phyloP scores from a whole-genome alignment of 192 early-diverging fungal genomes.

The Geranomyces michiganensis region DNA sequence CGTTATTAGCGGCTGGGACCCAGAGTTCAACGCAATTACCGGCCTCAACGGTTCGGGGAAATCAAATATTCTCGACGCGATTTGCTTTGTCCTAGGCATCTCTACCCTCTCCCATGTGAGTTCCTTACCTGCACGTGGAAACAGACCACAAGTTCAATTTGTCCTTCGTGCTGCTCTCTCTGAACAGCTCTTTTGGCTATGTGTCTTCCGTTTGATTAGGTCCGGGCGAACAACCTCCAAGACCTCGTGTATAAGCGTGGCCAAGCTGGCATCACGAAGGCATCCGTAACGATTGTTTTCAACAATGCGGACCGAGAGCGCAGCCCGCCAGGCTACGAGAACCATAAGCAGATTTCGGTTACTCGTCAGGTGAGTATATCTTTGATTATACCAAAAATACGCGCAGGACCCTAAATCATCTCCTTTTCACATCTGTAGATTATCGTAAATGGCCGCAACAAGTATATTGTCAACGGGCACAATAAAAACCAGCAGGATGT shows the following conservation, averaged over 20 bases:
- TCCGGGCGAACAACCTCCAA: constrained; percentile 89
- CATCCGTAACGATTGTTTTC: constrained; percentile 95
- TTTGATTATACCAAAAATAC: no score
- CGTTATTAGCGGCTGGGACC: constrained; percentile 97
- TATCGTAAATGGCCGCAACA: constrained; percentile 89
- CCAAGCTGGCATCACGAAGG: constrained; percentile 97
- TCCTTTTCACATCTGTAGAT: constrained; percentile 44
- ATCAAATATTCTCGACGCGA: constrained; percentile 97
- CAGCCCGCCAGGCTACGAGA: constrained; percentile 87
- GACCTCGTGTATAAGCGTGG: constrained; percentile 99
- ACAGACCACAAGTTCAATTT: no score
- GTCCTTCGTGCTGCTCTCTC: no score
- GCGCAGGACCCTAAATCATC: no score
- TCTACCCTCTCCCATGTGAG: constrained; percentile 85
- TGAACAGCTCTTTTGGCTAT: neutral
- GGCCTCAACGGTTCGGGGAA: constrained; percentile 98
- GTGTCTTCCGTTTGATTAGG: constrained; percentile 42
- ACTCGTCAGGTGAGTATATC: constrained; percentile 82
- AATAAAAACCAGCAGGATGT: constrained; percentile 88
- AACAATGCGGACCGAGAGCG: constrained; percentile 84
- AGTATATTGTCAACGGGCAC: constrained; percentile 96
- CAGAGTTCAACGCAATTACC: constrained; percentile 97
- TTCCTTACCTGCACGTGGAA: no score
- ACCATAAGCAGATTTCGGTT: constrained; percentile 85
- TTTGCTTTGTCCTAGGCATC: constrained; percentile 98